Percentiles rank a stretch among this genome's conserved stretches.
Conservation (phyloP, 208 protist species). For the Crithidia brevicula region DNA sequence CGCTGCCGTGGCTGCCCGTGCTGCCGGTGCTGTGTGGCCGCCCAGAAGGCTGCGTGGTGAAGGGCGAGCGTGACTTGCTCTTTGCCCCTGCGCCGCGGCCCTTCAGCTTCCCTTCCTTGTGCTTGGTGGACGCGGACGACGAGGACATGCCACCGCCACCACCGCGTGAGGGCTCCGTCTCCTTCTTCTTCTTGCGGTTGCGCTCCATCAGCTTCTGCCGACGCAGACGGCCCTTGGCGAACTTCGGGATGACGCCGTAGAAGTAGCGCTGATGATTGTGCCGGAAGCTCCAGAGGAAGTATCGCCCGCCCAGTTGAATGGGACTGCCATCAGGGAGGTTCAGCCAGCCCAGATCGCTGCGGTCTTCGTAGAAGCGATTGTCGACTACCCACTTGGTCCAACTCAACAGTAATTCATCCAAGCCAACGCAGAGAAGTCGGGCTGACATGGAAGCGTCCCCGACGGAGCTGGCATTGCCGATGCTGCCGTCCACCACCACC, state of each 20-base stretch:
- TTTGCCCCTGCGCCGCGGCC: not conserved
- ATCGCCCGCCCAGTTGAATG: constrained; percentile 51
- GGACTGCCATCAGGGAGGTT: constrained; percentile 26
- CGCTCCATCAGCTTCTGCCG: constrained; percentile 36
- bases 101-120: constrained; percentile 8
- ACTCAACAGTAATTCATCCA: constrained; percentile 56
- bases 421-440: constrained; percentile 36
- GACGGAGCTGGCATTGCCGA: constrained; percentile 6
- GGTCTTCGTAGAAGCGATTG: constrained; percentile 56
- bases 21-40: constrained; percentile 12
- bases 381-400: constrained; percentile 63
- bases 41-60: not conserved
- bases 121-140: not conserved
- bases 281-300: constrained; percentile 64
- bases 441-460: constrained; percentile 34
- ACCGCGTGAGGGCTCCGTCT: not conserved
- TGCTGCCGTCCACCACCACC: constrained; percentile 9
- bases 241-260: constrained; percentile 71
- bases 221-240: constrained; percentile 49
- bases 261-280: constrained; percentile 63
- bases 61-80: constrained; percentile 13
- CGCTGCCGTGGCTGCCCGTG: not conserved
- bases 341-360: constrained; percentile 52
- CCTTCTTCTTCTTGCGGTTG: constrained; percentile 38
- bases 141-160: not conserved